Conservation (phyloP, 192 early-diverging fungal genomes). For the Backusella parvicylindrica region DNA sequence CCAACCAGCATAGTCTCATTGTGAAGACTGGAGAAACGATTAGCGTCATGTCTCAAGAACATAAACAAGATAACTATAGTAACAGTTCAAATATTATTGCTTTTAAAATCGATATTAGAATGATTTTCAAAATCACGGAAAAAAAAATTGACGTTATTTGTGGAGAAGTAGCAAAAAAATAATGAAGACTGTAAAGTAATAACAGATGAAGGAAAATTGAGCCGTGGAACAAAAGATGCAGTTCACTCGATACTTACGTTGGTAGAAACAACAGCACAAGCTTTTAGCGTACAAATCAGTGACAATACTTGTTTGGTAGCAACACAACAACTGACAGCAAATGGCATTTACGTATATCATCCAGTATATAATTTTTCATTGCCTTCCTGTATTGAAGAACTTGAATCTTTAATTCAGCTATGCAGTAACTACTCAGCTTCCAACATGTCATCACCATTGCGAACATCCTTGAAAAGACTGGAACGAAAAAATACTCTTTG, state of each 20-base stretch:
- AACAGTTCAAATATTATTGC: slow-evolving; percentile 10
- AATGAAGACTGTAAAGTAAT: slow-evolving; percentile 14
- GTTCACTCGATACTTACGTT: slow-evolving; percentile 15
- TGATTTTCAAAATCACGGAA: slow-evolving; percentile 13
- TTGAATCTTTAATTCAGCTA: slow-evolving; percentile 14
- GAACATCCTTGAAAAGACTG: slow-evolving; percentile 15
- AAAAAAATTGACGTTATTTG: slow-evolving; percentile 11
- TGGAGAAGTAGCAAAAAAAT: slow-evolving; percentile 15
- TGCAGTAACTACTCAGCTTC: slow-evolving; percentile 13
- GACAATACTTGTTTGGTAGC: slow-evolving; percentile 15
- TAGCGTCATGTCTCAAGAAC: slow-evolving; percentile 12
- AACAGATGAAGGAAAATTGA: slow-evolving; percentile 6
- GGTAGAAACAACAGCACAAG: slow-evolving; percentile 20
- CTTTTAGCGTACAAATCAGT: slow-evolving; percentile 16
- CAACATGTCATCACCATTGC: slow-evolving; percentile 17
- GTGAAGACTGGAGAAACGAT: slow-evolving; percentile 8
- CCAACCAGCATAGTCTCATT: slow-evolving; percentile 13
- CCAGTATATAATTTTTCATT: slow-evolving; percentile 17
- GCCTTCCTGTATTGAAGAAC: slow-evolving; percentile 16
- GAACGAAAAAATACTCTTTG: slow-evolving; percentile 15
- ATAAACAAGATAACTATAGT: slow-evolving; percentile 11
- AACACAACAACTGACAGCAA: slow-evolving; percentile 14
- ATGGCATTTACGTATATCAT: slow-evolving; percentile 19
- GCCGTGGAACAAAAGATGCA: slow-evolving; percentile 13
- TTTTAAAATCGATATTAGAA: slow-evolving; percentile 19